Conservation (phyloP, 371 early-diverging fungal species). For the Mortierella sp. region DNA sequence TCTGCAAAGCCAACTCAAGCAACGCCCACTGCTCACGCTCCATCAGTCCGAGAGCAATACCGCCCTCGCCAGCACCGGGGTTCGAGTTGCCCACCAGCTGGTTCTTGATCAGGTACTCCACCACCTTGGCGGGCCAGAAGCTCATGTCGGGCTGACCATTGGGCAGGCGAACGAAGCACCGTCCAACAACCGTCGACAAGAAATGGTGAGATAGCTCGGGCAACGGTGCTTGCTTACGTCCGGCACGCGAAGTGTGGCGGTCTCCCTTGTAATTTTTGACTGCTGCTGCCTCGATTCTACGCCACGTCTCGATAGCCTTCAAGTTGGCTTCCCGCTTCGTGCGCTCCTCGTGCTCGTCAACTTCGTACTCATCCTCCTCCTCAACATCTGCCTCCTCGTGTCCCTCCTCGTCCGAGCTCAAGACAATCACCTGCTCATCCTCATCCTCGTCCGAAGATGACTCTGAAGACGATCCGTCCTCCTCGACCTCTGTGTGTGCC, state of each 20-base stretch:
- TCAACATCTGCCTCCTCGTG: constrained; percentile 37
- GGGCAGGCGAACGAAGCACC: constrained; percentile 54
- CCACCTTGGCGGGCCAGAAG: constrained; percentile 68
- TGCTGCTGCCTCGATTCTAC: constrained; percentile 23
- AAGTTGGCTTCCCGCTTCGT: constrained; percentile 24
- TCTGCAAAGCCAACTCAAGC: constrained; percentile 64
- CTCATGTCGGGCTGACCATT: constrained; percentile 58
- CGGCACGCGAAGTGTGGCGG: constrained; percentile 35
- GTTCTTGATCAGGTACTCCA: constrained; percentile 65
- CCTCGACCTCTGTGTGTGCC: constrained; percentile 16
- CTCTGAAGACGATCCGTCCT: constrained; percentile 40
- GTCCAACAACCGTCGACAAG: constrained; percentile 58
- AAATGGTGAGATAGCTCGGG: constrained; percentile 67
- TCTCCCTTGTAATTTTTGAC: constrained; percentile 30
- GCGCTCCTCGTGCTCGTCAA: constrained; percentile 29
- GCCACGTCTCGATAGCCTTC: constrained; percentile 36
- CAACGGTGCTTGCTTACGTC: constrained; percentile 30
- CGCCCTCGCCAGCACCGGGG: constrained; percentile 64
- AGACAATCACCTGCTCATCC: constrained; percentile 20
- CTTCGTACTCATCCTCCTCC: constrained; percentile 36
- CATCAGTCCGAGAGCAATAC: constrained; percentile 63
- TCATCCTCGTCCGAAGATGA: constrained; percentile 53
- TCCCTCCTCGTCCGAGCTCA: constrained; percentile 28
- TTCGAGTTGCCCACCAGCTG: constrained; percentile 61
- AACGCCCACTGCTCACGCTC: constrained; percentile 69